Evolutionary conservation across 768 basidiomycete species (phyloP), one percentile per base, ranked within the genome.

Genomic region (Cystofilobasidium ferigula): DNA sequence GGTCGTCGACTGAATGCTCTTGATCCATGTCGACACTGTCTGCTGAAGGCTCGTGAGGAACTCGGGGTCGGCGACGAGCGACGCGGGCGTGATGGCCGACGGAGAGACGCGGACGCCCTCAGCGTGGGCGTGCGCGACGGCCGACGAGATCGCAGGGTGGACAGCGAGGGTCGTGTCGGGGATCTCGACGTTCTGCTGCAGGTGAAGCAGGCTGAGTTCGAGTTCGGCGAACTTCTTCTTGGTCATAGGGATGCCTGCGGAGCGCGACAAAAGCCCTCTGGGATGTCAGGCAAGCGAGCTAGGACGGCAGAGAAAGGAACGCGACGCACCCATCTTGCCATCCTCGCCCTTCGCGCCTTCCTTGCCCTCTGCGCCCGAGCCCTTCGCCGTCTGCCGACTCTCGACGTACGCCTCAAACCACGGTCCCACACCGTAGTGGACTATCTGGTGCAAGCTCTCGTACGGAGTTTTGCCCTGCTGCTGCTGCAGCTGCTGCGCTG

Each of bases 141-240:
- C 88, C 58, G 85, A 81, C 68, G 89, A 86, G 69, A 99, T 89
- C 69, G 83, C 81, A 42, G 91, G 91, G 73, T 98, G 93, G 61
- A 97, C 88, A 69, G 88, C 80, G 35, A 98, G 84, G 71, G 91
- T 86, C 5, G 91, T 94, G 76, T 98, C 91, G 0, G 95, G 95
- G 61, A 98, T 98, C 78, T 99, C 95, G 69, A 98, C 94, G 71
- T 99, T 99, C 76, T 98, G 95, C 73, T 98, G 94, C 7, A 98
- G 81, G 74, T 99, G 95, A 1, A 98, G 79, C 20, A 98, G 79
- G 2, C 90, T 92, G 13, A 97, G 78, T 76, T 99, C 94, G 63
- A 98, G 85, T 72, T 99, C 95, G 10, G 95, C 94, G 73, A 98
- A 97, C 78, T 97, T 98, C 81, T 93, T 93, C 83, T 97, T 98